Percentiles rank a stretch among this genome's conserved stretches.
Conservation (phyloP, 1,284 basidiomycete genomes). For the Irpex rosettiformis region DNA sequence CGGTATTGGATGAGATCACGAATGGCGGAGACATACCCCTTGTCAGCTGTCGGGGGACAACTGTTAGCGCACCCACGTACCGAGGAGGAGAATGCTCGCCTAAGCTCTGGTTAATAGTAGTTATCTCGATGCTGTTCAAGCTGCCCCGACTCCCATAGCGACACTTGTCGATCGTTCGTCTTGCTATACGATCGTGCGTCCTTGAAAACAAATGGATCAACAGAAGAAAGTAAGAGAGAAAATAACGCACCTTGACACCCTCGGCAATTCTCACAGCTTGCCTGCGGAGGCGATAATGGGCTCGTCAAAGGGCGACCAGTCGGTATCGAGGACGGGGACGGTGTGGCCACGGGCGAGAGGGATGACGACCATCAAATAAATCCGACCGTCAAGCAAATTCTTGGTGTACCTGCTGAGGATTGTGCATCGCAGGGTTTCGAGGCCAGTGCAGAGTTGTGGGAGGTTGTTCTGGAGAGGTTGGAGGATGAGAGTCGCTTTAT, state of each 20-base stretch:
- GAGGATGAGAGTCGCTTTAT: too few species aligned
- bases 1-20: constrained; percentile 11
- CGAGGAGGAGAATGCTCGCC: constrained; percentile 50
- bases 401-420: too few species aligned
- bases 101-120: constrained; percentile 81
- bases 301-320: constrained; percentile 96
- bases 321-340: constrained; percentile 90
- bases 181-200: constrained; percentile 59
- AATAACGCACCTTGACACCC: constrained; percentile 70
- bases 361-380: too few species aligned
- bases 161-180: constrained; percentile 90
- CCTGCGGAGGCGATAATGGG: constrained; percentile 85
- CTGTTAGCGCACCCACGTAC: not conserved
- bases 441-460: too few species aligned
- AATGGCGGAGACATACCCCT: constrained; percentile 48
- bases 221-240: not conserved
- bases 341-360: constrained; percentile 89
- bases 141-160: constrained; percentile 85
- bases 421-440: too few species aligned
- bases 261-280: constrained; percentile 85
- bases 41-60: constrained; percentile 51
- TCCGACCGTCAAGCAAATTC: too few species aligned
- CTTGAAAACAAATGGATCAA: not conserved
- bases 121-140: constrained; percentile 72
- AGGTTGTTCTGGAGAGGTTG: too few species aligned